Evolutionary conservation across 2,329 filamentous ascomycete genomes (phyloP).

Genomic region (Alternaria ventricosa): DNA sequence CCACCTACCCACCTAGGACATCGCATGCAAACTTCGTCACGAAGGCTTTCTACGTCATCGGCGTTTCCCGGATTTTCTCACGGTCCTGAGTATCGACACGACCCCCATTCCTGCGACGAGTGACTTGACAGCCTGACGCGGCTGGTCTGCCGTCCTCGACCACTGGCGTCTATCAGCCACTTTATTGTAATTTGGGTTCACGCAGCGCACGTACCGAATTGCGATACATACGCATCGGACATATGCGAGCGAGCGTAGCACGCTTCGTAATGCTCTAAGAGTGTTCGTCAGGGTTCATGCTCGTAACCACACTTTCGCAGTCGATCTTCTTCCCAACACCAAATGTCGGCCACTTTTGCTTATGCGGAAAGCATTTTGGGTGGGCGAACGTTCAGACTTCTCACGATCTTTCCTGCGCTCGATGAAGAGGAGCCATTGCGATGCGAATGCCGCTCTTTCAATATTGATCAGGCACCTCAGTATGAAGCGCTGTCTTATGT

Average conservation of each 20-base stretch:
- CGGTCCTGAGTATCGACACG: background rate
- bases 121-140: background rate
- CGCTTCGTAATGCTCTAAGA: background rate
- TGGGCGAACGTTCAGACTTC: background rate
- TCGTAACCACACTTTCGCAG: background rate
- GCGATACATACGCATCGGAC: background rate
- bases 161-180: background rate
- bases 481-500: conserved; percentile 17
- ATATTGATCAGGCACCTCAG: background rate
- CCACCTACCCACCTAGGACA: background rate
- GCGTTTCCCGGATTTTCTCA: background rate
- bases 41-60: background rate
- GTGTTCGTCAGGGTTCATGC: background rate
- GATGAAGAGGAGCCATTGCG: background rate
- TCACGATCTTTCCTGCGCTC: background rate
- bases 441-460: background rate
- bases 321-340: background rate
- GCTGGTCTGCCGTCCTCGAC: background rate
- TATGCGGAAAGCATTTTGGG: background rate
- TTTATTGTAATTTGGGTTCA: background rate
- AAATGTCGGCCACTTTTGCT: background rate
- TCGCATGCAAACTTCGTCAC: background rate
- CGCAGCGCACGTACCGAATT: background rate
- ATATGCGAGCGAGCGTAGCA: background rate
- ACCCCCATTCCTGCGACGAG: background rate